Base-by-base conservation (phyloP, 2,329 filamentous ascomycete species). In the Diaporthe eres region DNA sequence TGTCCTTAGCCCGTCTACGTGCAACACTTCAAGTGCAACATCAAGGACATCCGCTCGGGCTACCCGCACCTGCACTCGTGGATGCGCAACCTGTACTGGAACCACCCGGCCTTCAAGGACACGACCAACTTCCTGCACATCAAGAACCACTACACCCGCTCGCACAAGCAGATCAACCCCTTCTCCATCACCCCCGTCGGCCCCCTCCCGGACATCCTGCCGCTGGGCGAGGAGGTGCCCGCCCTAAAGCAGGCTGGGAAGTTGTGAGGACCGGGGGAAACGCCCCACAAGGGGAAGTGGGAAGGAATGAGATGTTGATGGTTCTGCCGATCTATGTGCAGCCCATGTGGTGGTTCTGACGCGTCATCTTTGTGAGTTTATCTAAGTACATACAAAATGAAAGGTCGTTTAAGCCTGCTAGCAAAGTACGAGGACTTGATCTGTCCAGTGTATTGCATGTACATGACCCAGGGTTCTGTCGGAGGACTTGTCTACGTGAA, bases 41-140 rank as follows among this genome's bases (percentile, higher is more conserved):
- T 98, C 77, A 90, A 93, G 34, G 95, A 97, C 84, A 96, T 98
- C 81, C 90, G 95, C 57, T 93, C 91, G 10, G 95, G 95, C 2
- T 98, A 97, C 83, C 96, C 96, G 39, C 87, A 89, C 70, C 86
- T 98, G 75, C 94, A 98, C 86, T 87, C 86, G 60, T 98, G 96
- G 95, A 84, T 98, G 85, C 89, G 94, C 74, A 90, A 93, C 81
- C 86, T 98, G 80, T 98, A 98, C 87, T 98, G 95, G 95, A 93
- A 93, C 79, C 83, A 92, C 34, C 88, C 92, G 0, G 95, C 95
- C 3, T 98, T 98, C 86, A 87, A 87, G 78, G 91, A 94, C 71
- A 97, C 95, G 77, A 98, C 96, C 31, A 91, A 98, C 84, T 98
- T 98, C 83, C 91, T 97, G 84, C 97, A 99, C 86, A 98, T 98